A percentile compares a stretch with the other conserved stretches of the same genome.
phyloP scores from a whole-genome alignment of 2,329 filamentous ascomycete genomes.

The Phaeophleospora eucalypticola region DNA sequence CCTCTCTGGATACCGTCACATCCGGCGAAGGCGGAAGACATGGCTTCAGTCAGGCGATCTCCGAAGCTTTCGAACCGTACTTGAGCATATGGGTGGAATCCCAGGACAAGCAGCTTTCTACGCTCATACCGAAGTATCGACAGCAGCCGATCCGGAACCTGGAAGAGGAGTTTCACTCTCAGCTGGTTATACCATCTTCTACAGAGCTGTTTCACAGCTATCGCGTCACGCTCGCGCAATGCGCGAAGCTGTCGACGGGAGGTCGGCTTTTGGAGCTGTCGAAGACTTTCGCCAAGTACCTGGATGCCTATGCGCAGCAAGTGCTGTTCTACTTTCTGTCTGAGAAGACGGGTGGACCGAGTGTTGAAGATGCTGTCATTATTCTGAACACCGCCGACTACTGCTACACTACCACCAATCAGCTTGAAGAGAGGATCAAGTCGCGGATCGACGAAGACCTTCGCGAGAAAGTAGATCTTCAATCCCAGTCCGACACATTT shows the following conservation, averaged over 20 bases:
- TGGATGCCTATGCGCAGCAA: slow-evolving; percentile 93
- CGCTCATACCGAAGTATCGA: slow-evolving; percentile 83
- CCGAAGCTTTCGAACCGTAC: slow-evolving; percentile 95
- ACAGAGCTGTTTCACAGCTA: slow-evolving; percentile 98
- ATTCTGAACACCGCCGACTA: slow-evolving; percentile 97
- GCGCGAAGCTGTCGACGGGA: slow-evolving; percentile 92
- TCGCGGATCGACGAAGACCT: slow-evolving; percentile 80
- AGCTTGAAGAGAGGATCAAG: slow-evolving; percentile 92
- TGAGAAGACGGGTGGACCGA: slow-evolving; percentile 55
- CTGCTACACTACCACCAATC: slow-evolving; percentile 88
- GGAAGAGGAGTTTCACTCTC: slow-evolving; percentile 88
- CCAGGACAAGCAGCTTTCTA: slow-evolving; percentile 81
- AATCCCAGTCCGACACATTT: slow-evolving; percentile 90
- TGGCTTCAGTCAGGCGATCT: slow-evolving; percentile 85
- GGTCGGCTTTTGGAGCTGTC: slow-evolving; percentile 79
- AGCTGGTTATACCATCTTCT: slow-evolving; percentile 86
- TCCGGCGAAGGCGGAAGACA: slow-evolving; percentile 68
- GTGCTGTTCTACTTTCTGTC: slow-evolving; percentile 72
- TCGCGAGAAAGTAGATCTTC: slow-evolving; percentile 73
- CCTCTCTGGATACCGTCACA: slow-evolving; percentile 79
- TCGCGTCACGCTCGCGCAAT: slow-evolving; percentile 85
- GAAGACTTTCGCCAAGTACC: slow-evolving; percentile 80
- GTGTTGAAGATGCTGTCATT: slow-evolving; percentile 72
- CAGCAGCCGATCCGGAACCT: slow-evolving; percentile 71
- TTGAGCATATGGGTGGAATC: slow-evolving; percentile 95